Evolutionary conservation across 148 eudicot genomes (phyloP).

Genomic region (Beta vulgaris): DNA sequence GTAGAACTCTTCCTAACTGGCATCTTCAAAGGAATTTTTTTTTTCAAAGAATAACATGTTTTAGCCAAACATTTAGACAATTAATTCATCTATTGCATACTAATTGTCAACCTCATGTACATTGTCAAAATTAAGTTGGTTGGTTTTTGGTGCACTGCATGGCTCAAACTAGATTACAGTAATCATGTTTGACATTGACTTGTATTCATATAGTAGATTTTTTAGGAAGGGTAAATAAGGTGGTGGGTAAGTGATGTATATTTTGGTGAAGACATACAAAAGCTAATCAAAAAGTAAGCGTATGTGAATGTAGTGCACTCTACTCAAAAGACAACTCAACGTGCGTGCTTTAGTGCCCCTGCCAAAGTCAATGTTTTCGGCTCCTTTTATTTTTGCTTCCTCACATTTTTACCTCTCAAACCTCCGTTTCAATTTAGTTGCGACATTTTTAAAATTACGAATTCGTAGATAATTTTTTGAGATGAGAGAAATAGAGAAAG

Average conservation of each 20-base stretch:
- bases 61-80: too few relatives aligned
- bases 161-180: conserved; percentile 21
- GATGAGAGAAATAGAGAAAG: too few relatives aligned
- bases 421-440: too few relatives aligned
- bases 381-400: too few relatives aligned
- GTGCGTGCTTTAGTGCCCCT: conserved; percentile 24
- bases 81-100: too few relatives aligned
- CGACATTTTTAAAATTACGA: too few relatives aligned
- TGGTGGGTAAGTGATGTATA: conserved; percentile 26
- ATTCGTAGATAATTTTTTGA: too few relatives aligned
- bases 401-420: conserved; percentile 12
- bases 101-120: not conserved
- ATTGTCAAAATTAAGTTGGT: not conserved
- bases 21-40: too few relatives aligned
- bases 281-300: not conserved
- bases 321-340: conserved; percentile 61
- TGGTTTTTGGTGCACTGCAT: conserved; percentile 20
- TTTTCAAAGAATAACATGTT: too few relatives aligned
- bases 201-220: not conserved
- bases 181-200: conserved; percentile 15
- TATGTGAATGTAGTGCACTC: conserved; percentile 62
- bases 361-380: conserved; percentile 52
- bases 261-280: not conserved
- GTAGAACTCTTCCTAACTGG: too few relatives aligned
- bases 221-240: not conserved